Base-by-base conservation (phyloP, 1,284 basidiomycete genomes). In the Cerrena zonata region DNA sequence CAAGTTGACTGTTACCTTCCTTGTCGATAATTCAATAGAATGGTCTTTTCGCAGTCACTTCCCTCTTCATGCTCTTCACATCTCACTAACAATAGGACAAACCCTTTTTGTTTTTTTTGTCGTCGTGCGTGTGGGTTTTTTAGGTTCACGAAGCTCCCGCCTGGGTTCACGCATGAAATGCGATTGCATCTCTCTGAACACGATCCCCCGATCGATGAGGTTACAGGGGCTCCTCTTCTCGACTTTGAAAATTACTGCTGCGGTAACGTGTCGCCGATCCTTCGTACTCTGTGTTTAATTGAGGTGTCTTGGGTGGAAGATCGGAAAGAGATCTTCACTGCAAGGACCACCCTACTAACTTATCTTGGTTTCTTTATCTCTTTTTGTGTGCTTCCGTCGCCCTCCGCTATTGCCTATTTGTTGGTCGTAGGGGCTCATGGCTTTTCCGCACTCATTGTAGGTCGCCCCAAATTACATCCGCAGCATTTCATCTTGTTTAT, bases 211-310 rank as follows among this genome's bases (percentile, higher is more conserved):
- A 64, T 69, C 23, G 84, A 89, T 56, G 64, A 74, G 22, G 57
- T 68, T 21, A 85, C 80, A 1, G 79, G 80, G 0, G 78, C 83
- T 4, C 86, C 86, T 1, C 67, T 88, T 5, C 55, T 89, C 4
- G 80, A 89, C 58, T 77, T 91, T 41, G 80, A 90, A 57, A 76
- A 82, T 49, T 88, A 82, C 60, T 91, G 89, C 61, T 91, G 89
- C 61, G 84, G 85, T 82, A 56, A 25, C 37, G 5, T 38, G 3
- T 48, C 25, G 5, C 11, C 18, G 19, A 25, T 22, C 41, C 34
- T 27, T 25, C 12, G 23, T n/a, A 26, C 23, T 34, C 7, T n/a
- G n/a, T 36, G 34, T 36, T 10, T 10, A 36, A 36, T 10, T 36
- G 34, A 11, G 10, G 34, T n/a, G n/a, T n/a, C n/a, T n/a, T n/a